Conservation (phyloP, 495 filamentous ascomycete genomes). For the Aspergillus sparsus region DNA sequence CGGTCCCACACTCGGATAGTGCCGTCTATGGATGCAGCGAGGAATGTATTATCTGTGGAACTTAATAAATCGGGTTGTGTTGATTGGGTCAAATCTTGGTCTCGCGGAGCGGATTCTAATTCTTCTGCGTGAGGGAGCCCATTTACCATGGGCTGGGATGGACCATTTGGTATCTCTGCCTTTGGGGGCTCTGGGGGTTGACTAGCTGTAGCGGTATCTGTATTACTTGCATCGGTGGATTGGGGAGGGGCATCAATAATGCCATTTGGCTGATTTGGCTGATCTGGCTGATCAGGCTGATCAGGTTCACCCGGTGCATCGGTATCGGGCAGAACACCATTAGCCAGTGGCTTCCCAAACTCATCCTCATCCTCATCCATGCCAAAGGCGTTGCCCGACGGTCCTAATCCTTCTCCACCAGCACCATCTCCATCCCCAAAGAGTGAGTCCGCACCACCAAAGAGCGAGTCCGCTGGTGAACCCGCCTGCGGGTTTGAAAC, state of each 20-base stretch:
- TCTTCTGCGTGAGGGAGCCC: conserved; percentile 57
- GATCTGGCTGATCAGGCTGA: conserved; percentile 18
- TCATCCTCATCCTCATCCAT: conserved; percentile 87
- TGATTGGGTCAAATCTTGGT: conserved; percentile 35
- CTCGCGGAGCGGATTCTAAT: conserved; percentile 33
- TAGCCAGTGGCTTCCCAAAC: conserved; percentile 77
- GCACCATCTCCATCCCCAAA: conserved; percentile 68
- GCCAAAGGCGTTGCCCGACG: conserved; percentile 61
- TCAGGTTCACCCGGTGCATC: conserved; percentile 42
- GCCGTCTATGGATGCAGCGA: conserved; percentile 86
- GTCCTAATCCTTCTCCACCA: conserved; percentile 56
- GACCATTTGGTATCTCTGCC: conserved; percentile 25
- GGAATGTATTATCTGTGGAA: conserved; percentile 67
- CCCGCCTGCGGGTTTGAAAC: conserved; percentile 48
- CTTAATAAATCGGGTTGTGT: conserved; percentile 42
- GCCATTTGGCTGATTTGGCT: conserved; percentile 28
- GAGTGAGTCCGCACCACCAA: conserved; percentile 69
- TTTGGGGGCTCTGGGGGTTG: conserved; percentile 22
- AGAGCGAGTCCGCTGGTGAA: conserved; percentile 71
- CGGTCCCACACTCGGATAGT: conserved; percentile 91
- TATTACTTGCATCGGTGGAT: conserved; percentile 17
- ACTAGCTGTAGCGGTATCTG: conserved; percentile 12
- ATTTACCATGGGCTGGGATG: conserved; percentile 40
- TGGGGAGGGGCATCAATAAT: conserved; percentile 16
- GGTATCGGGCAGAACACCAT: conserved; percentile 50